Base-by-base conservation (phyloP, 2,329 filamentous ascomycete species). In the Cladophialophora bantiana region DNA sequence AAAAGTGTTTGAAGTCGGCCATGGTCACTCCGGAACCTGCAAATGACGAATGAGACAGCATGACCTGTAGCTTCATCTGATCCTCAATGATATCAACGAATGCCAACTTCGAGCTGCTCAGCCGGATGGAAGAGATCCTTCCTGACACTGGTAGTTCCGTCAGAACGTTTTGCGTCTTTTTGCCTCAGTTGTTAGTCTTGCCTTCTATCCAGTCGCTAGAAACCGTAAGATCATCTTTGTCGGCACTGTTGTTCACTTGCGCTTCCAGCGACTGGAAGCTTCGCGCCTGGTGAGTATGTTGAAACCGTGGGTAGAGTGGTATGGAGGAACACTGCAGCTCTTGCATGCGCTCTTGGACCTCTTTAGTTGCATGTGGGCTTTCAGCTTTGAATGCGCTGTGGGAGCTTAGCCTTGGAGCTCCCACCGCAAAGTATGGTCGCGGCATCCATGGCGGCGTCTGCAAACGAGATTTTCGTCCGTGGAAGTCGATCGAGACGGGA, bases 11-110 rank as follows among this genome's bases (percentile, higher is more conserved):
- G 76, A 87, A 87, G 15, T 75, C 73, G n/a, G 82, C 78, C 0
- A 76, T 71, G 3, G 77, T 73, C 9, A 80, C 71, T 18, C 74
- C 78, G n/a, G 77, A 68, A n/a, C 74, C 67, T 15, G 76, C 76
- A 15, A 82, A 71, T 12, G 74, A 74, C 31, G 62, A 65, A 32
- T 62, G 61, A 40, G 62, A 67, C 20, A 71, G 45, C 38, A 96
- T 88, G 68, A 89, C 85, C 79, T 99, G 95, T 38, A 96, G 78
- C 70, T 85, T 86, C 72, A 88, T 81, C 65, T 89, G 90, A 75
- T 92, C 88, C 77, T 93, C 88, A 72, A 88, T 83, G 58, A 98
- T 81, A 78, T 95, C 91, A 71, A 97, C 78, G 78, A 99, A 99
- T 70, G 93, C 83, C 73, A 99, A 88, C 79, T 91, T 92, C 73